These are phyloP conservation scores for Sporothrix mexicana DNA, from an alignment of 2,329 filamentous ascomycete species.

Conservation along the genomic window DNA sequence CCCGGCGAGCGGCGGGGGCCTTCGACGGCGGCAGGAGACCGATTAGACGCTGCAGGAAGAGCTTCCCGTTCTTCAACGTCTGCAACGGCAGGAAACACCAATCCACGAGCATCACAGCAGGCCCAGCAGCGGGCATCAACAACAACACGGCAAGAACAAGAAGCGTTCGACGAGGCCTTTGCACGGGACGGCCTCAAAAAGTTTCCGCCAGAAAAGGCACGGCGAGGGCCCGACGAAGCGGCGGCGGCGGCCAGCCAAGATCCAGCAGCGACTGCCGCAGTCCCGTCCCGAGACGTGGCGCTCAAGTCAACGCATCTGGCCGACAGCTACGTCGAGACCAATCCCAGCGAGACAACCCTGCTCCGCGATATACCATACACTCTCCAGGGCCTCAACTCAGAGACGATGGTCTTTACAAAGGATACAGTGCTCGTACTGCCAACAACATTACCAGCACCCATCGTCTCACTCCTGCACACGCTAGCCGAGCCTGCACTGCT, in stretches of 20 bases:
- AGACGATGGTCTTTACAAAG: constrained; percentile 76
- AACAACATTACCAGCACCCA: constrained; percentile 76
- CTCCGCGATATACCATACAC: constrained; percentile 88
- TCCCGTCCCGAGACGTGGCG: constrained; percentile 50
- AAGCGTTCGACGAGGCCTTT: constrained; percentile 59
- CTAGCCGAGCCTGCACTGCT: constrained; percentile 93
- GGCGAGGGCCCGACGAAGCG: constrained; percentile 47
- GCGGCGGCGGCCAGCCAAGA: constrained; percentile 35
- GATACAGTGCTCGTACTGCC: constrained; percentile 76
- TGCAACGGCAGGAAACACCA: background rate
- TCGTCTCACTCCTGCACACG: constrained; percentile 85
- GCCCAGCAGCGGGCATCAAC: constrained; percentile 38
- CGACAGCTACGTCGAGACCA: constrained; percentile 61
- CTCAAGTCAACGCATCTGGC: constrained; percentile 64
- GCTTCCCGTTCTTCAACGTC: background rate
- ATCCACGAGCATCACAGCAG: constrained; percentile 1
- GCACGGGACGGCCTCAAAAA: constrained; percentile 58
- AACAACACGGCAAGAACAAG: constrained; percentile 52
- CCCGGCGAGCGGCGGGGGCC: constrained; percentile 54
- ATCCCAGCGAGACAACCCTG: constrained; percentile 69
- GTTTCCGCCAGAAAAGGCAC: constrained; percentile 51
- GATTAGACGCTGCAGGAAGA: constrained; percentile 16
- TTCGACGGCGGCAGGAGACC: constrained; percentile 10
- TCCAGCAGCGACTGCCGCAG: constrained; percentile 38
- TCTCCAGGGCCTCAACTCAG: constrained; percentile 87